Evolutionary conservation across 345 rosid genomes (phyloP), one percentile per base, ranked within the genome.

Genomic region (Boechera stricta): DNA sequence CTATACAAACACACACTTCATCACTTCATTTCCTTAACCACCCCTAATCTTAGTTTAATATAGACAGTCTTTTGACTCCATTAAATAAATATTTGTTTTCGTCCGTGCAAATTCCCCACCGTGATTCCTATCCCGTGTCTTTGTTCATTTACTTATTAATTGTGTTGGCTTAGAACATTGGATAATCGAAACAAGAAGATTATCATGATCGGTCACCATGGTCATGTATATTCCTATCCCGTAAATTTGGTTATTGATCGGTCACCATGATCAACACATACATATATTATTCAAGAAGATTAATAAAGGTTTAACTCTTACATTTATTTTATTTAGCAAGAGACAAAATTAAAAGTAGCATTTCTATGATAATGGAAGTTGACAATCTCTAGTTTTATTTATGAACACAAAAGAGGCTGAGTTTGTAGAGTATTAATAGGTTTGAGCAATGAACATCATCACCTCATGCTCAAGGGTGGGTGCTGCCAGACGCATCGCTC

Each of bases 341-440:
- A 24, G 58, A 1, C 12, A 33, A 58, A 26, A n/a, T 15, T n/a
- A 5, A 24, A 2, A n/a, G 47, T 36, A 36, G 15, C 65, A 36
- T 18, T 18, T 18, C 9, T 21, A 1, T 36, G 16, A 10, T 36
- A 9, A 60, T 2, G 5, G 18, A 60, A 60, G 21, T 21, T 16
- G 32, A 11, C 74, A 57, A 57, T 44, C 55, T 42, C 74, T 5
- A 1, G 65, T 70, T 70, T 69, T 70, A 70, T 70, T 44, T 56
- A 70, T 57, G 55, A 57, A 44, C 3, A 44, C 74, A 70, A 57
- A 18, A 31, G 65, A 70, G 65, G 44, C 10, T 56, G 56, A 5
- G 33, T 44, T 57, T 57, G 45, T 32, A 70, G 24, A 31, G 7
- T 45, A 44, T 39, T 16, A 0, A 59, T 59, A 38, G 0, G 49